A percentile compares a stretch with the other conserved stretches of the same genome.
Evolutionary conservation across 495 filamentous ascomycete species (phyloP).

Genomic region (Penicillium daleae): DNA sequence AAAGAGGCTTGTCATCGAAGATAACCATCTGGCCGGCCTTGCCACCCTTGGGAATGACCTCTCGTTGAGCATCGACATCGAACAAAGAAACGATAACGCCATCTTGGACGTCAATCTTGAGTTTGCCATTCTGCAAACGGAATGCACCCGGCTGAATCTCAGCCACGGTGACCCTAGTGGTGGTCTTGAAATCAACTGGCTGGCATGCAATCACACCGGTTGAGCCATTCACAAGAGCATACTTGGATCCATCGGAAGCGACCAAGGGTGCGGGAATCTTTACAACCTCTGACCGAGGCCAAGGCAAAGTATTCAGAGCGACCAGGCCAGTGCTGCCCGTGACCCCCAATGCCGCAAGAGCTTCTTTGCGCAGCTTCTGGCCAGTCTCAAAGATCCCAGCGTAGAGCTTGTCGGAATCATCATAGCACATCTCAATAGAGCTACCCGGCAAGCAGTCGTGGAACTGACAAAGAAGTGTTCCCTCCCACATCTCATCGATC

Average conservation of each 20-base stretch:
- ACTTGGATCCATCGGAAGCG: conserved; percentile 40
- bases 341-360: conserved; percentile 69
- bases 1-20: conserved; percentile 96
- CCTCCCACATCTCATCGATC: conserved; percentile 94
- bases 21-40: conserved; percentile 93
- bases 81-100: conserved; percentile 83
- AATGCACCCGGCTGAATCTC: conserved; percentile 73
- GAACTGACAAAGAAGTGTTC: conserved; percentile 85
- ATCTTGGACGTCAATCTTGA: conserved; percentile 69
- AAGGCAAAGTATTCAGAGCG: conserved; percentile 82
- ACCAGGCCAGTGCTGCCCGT: conserved; percentile 41
- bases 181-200: conserved; percentile 48
- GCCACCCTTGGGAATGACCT: conserved; percentile 75
- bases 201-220: conserved; percentile 55
- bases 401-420: conserved; percentile 89
- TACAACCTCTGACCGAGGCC: conserved; percentile 75
- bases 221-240: conserved; percentile 50
- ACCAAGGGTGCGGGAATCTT: conserved; percentile 51
- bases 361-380: conserved; percentile 67
- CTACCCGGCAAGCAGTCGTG: conserved; percentile 97
- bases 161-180: conserved; percentile 59
- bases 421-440: conserved; percentile 95
- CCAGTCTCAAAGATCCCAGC: conserved; percentile 79
- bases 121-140: conserved; percentile 73
- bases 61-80: conserved; percentile 69